phyloP scores from a whole-genome alignment of 2,329 filamentous ascomycete species.

The Botrytis porri region DNA sequence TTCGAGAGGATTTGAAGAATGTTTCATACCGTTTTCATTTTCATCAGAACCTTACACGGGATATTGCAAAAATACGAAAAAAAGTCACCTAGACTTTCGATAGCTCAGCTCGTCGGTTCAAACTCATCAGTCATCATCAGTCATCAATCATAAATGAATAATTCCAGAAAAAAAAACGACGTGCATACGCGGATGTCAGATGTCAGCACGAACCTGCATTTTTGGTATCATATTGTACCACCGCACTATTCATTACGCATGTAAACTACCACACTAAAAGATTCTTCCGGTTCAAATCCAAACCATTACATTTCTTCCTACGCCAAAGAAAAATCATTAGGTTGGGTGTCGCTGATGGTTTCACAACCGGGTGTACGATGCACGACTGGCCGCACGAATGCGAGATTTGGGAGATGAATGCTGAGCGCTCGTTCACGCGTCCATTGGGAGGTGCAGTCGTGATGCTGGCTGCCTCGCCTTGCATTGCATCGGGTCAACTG shows the following conservation, averaged over 20 bases:
- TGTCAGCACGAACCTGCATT: constrained; percentile 5
- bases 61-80: background rate
- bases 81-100: background rate
- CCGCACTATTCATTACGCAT: background rate
- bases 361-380: constrained; percentile 1
- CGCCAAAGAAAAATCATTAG: background rate
- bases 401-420: constrained; percentile 6
- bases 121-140: background rate
- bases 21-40: background rate
- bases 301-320: background rate
- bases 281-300: background rate
- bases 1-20: background rate
- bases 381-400: background rate
- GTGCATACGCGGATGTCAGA: constrained; percentile 3
- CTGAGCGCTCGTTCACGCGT: constrained; percentile 1
- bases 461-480: background rate
- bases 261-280: background rate
- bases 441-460: background rate
- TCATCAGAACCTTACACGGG: background rate
- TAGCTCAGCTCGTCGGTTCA: background rate
- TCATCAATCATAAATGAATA: background rate
- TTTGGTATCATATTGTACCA: background rate
- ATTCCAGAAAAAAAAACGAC: background rate
- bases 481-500: constrained; percentile 7
- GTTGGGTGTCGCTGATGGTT: background rate